phyloP scores from a whole-genome alignment of 2,329 filamentous ascomycete genomes.

The Phyllosticta capitalensis region DNA sequence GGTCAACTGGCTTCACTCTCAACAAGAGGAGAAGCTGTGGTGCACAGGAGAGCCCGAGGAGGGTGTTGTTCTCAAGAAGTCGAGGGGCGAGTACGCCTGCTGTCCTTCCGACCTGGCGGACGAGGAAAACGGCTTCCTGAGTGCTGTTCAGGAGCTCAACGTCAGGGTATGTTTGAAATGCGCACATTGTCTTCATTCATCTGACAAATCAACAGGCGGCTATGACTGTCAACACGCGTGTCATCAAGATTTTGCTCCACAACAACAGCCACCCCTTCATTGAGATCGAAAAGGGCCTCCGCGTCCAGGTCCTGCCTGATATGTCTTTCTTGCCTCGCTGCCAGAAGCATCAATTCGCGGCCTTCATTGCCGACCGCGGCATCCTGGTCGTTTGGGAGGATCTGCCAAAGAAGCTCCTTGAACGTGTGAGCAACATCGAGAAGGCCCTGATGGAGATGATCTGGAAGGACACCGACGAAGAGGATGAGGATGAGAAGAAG shows the following conservation, averaged over 20 bases:
- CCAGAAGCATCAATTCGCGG: conserved; percentile 57
- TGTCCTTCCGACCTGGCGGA: conserved; percentile 39
- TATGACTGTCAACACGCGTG: conserved; percentile 57
- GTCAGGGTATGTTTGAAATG: conserved; percentile 37
- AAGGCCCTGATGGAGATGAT: conserved; percentile 48
- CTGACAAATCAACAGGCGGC: conserved; percentile 42
- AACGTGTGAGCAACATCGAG: conserved; percentile 44
- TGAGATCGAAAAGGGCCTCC: conserved; percentile 48
- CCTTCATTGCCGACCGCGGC: conserved; percentile 50
- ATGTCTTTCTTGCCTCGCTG: conserved; percentile 49
- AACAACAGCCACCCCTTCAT: conserved; percentile 44
- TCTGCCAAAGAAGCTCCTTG: conserved; percentile 46
- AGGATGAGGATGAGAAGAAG: conserved; percentile 35
- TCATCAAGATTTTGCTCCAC: conserved; percentile 52
- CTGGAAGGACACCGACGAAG: conserved; percentile 38
- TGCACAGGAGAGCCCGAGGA: conserved; percentile 39
- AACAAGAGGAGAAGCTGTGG: conserved; percentile 50
- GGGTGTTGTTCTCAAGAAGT: conserved; percentile 47
- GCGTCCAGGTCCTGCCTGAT: conserved; percentile 52
- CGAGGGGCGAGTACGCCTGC: conserved; percentile 41
- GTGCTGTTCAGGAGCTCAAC: conserved; percentile 42
- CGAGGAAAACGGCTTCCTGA: conserved; percentile 41
- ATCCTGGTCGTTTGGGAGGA: conserved; percentile 58
- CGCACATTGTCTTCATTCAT: conserved; percentile 2
- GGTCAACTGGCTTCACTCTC: conserved; percentile 54